Base-by-base conservation (phyloP, 176 grass and related monocot species). In the Oryza australiensis region DNA sequence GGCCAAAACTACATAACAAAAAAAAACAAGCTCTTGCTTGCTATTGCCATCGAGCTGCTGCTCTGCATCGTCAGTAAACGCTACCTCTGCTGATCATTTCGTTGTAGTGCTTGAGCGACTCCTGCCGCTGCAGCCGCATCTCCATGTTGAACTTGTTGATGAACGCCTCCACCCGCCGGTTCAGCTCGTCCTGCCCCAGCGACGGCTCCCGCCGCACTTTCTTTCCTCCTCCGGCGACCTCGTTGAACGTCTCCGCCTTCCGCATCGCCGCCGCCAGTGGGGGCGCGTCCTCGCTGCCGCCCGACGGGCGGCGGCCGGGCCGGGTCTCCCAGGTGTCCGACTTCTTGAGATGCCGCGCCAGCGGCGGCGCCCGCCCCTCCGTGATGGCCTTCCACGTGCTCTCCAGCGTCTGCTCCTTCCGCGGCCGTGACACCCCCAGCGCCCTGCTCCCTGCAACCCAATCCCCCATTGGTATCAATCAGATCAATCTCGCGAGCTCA, bases 141-240 rank as follows among this genome's bases (percentile, higher is more conserved):
- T 99, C 97, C 88, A 95, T 92, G 82, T 99, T 99, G 82, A 99
- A 96, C 81, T 96, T 99, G 82, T 90, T 88, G 79, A 99, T 99
- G 85, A 99, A 99, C 33, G 97, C 93, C 85, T 99, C 97, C 55
- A 96, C 93, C 33, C 89, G 69, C 73, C 91, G 82, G 76, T 96
- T 99, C 66, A 99, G 86, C 65, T 99, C 97, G 80, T 99, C 97
- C 84, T 95, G 93, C 27, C 97, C 91, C 66, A 90, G 83, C 48
- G 93, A 96, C 22, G 97, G 84, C 70, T 96, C 97, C 49, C 91
- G 77, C 77, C 86, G 82, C 73, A 99, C 79, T 76, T 82, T 88
- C 79, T 82, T 88, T 74, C 5, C 74, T 1, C 60, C 64, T 18
- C 33, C 16, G 12, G 34, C 55, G 22, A n/a, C n/a, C 55, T 92